Evolutionary conservation across 2,329 filamentous ascomycete species (phyloP), one percentile per base, ranked within the genome.

Genomic region (Ustilaginoidea virens): DNA sequence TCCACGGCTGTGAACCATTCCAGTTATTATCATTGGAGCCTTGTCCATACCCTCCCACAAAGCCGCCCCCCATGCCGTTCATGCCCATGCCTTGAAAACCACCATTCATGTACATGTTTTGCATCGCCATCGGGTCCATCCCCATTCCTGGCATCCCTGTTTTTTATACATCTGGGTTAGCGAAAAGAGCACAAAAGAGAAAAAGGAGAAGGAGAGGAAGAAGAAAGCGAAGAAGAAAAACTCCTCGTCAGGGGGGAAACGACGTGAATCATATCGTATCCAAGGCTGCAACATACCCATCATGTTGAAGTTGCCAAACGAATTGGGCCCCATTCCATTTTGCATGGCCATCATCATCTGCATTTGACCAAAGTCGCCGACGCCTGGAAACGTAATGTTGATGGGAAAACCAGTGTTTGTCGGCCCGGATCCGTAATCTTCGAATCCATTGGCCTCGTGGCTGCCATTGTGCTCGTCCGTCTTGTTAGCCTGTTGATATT

Each of bases 281-380:
- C n/a, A n/a, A n/a, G n/a, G n/a, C n/a, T n/a, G n/a, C n/a, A n/a
- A 64, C 80, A 49, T 70, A 94, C 86, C 80, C 80, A 94, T 93
- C 73, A 87, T 83, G 30, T 78, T 65, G 46, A 76, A 76, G 35
- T 58, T 59, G 33, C 62, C 61, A 44, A 74, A 74, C 3, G 55
- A 55, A 39, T 56, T 61, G 17, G 60, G 51, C 25, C 59, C 60
- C 66, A 75, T 74, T 40, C 69, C 69, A 44, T 78, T 68, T 54
- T 79, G 66, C 78, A 83, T 69, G 53, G 72, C 61, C 73, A 80
- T 77, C 75, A 81, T 70, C 73, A 72, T 71, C 52, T 81, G 77
- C 73, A 86, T 81, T 62, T 79, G 73, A 46, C 73, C 78, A 53
- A 80, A 74, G 43, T 78, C 74, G 33, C 66, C 68, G 36, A 65